Percentiles rank a stretch among this genome's conserved stretches.
phyloP scores from a whole-genome alignment of 805 yeast genomes.

The Candida namnaoensis region DNA sequence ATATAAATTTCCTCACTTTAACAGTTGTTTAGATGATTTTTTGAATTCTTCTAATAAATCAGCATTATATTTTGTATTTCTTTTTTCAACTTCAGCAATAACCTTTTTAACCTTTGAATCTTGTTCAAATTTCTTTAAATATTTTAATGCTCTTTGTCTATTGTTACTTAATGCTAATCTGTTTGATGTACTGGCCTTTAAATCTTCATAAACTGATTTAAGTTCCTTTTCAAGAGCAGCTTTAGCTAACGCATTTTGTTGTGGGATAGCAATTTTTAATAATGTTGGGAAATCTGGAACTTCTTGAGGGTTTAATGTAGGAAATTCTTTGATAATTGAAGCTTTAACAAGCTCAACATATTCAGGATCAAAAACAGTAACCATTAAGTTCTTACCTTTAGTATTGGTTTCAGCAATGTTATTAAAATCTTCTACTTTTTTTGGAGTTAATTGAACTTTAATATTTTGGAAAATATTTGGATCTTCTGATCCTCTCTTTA shows the following conservation, averaged over 20 bases:
- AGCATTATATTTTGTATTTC: conserved; percentile 56
- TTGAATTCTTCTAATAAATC: conserved; percentile 51
- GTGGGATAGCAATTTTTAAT: conserved; percentile 66
- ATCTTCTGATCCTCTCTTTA: conserved; percentile 63
- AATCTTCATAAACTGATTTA: conserved; percentile 59
- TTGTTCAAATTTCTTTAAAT: conserved; percentile 40
- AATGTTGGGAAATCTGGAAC: conserved; percentile 68
- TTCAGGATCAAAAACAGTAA: conserved; percentile 85
- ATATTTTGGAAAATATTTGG: conserved; percentile 59
- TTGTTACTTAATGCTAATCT: conserved; percentile 44
- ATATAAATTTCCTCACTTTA: conserved; percentile 1
- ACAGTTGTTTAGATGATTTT: conserved; percentile 39
- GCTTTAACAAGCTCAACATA: conserved; percentile 62
- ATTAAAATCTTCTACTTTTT: conserved; percentile 39
- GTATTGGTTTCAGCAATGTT: conserved; percentile 63
- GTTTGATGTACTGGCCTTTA: conserved; percentile 36
- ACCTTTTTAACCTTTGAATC: conserved; percentile 48
- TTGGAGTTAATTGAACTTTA: conserved; percentile 37
- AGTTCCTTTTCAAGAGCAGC: conserved; percentile 46
- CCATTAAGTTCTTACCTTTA: conserved; percentile 58
- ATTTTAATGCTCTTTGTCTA: conserved; percentile 51
- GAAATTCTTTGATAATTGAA: conserved; percentile 55
- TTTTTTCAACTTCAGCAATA: conserved; percentile 54
- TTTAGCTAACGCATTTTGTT: conserved; percentile 61
- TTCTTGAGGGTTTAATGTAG: conserved; percentile 74